A percentile compares a stretch with the other conserved stretches of the same genome.
Conservation (phyloP, 768 basidiomycete species). For the Trametes villosa region DNA sequence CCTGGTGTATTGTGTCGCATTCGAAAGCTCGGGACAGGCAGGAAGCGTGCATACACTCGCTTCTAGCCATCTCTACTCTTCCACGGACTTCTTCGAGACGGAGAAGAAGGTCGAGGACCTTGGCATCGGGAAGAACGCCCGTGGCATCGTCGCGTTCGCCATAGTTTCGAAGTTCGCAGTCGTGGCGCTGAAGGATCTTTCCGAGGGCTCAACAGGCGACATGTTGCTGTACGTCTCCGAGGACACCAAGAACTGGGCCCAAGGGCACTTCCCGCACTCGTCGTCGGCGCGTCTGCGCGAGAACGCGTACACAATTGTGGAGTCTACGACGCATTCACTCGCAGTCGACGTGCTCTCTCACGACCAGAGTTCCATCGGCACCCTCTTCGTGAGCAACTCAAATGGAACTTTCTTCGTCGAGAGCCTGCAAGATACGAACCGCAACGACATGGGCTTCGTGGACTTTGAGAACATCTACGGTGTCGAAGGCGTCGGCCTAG, state of each 20-base stretch:
- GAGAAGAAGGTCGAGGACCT: constrained; percentile 78
- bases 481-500: constrained; percentile 87
- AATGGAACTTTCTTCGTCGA: constrained; percentile 96
- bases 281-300: constrained; percentile 77
- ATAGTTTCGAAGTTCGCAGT: constrained; percentile 93
- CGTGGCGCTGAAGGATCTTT: constrained; percentile 80
- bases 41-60: constrained; percentile 48
- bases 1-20: constrained; percentile 90
- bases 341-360: constrained; percentile 91
- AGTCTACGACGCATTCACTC: constrained; percentile 90
- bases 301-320: constrained; percentile 96
- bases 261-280: constrained; percentile 92
- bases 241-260: constrained; percentile 84
- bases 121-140: constrained; percentile 82
- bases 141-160: constrained; percentile 91
- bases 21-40: constrained; percentile 58
- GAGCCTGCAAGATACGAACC: constrained; percentile 89
- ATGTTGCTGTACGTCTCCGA: constrained; percentile 87
- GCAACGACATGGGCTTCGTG: constrained; percentile 86
- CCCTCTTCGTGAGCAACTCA: constrained; percentile 93
- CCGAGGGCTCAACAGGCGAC: constrained; percentile 58
- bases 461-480: constrained; percentile 91
- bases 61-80: constrained; percentile 78
- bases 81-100: constrained; percentile 79
- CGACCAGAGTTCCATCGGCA: constrained; percentile 70